These are phyloP conservation scores for Clohesyomyces aquaticus DNA, from an alignment of 495 filamentous ascomycete genomes.

Conservation along the genomic window DNA sequence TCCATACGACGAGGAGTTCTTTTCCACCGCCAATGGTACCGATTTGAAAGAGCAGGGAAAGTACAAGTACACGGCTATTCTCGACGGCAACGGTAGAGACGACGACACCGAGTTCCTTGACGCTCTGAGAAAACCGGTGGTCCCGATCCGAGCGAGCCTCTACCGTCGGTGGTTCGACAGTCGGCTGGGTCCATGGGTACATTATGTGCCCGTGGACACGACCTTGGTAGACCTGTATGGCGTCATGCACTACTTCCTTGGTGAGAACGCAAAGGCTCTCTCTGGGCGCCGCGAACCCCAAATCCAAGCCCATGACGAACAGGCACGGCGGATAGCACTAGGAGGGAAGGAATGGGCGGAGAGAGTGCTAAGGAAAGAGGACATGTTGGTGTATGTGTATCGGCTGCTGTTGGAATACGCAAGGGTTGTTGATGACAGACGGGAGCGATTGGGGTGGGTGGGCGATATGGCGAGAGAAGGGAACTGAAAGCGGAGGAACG, in stretches of 20 bases:
- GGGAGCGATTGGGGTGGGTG: slow-evolving; percentile 37
- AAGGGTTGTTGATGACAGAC: slow-evolving; percentile 30
- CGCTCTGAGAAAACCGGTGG: slow-evolving; percentile 28
- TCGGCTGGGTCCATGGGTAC: slow-evolving; percentile 46
- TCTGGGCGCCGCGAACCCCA: background rate
- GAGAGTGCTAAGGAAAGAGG: slow-evolving; percentile 39
- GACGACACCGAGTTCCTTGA: slow-evolving; percentile 42
- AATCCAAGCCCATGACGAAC: slow-evolving; percentile 19
- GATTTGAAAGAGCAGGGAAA: slow-evolving; percentile 37
- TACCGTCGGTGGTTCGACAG: slow-evolving; percentile 49
- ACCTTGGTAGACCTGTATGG: slow-evolving; percentile 75
- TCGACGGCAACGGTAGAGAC: slow-evolving; percentile 49
- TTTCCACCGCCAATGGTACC: slow-evolving; percentile 17
- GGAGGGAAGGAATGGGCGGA: slow-evolving; percentile 33
- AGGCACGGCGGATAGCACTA: slow-evolving; percentile 33
- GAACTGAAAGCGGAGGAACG: background rate
- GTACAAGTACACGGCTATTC: slow-evolving; percentile 48
- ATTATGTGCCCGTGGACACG: slow-evolving; percentile 81
- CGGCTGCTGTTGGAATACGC: slow-evolving; percentile 41
- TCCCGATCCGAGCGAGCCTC: slow-evolving; percentile 48
- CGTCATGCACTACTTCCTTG: slow-evolving; percentile 79
- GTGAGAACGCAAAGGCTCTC: slow-evolving; percentile 39
- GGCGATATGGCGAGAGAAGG: slow-evolving; percentile 22
- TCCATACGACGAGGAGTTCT: slow-evolving; percentile 43
- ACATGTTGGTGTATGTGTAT: slow-evolving; percentile 41